Conservation (phyloP, 2,329 filamentous ascomycete species). For the Beauveria varroae region DNA sequence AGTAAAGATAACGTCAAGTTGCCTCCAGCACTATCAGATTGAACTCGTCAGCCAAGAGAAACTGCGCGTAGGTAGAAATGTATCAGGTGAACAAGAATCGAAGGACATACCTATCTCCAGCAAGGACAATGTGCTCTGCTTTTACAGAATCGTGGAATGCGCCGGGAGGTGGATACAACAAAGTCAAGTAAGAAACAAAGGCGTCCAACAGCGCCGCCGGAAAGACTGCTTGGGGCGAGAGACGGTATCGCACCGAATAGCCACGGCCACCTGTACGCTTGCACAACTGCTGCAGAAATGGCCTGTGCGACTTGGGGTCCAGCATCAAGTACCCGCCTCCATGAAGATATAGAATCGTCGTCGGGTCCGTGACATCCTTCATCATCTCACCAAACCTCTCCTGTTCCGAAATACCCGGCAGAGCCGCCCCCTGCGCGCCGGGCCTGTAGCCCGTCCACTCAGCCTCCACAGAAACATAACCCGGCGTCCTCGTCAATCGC, state of each 20-base stretch:
- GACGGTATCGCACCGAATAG: slow-evolving; percentile 66
- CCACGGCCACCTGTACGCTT: slow-evolving; percentile 59
- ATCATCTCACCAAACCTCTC: slow-evolving; percentile 61
- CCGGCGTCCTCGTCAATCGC: slow-evolving; percentile 34
- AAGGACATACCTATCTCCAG: slow-evolving; percentile 53
- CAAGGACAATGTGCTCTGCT: slow-evolving; percentile 60
- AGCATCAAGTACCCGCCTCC: slow-evolving; percentile 68
- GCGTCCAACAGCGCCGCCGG: slow-evolving; percentile 68
- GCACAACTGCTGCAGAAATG: slow-evolving; percentile 51
- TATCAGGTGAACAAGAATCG: neutral
- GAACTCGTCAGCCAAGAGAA: neutral
- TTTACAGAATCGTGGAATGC: slow-evolving; percentile 59
- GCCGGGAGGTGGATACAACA: slow-evolving; percentile 63
- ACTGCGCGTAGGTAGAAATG: neutral
- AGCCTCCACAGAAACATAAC: slow-evolving; percentile 51
- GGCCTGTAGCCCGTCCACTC: slow-evolving; percentile 71
- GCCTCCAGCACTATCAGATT: slow-evolving; percentile 54
- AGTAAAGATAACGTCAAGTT: slow-evolving; percentile 60
- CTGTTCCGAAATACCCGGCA: slow-evolving; percentile 51
- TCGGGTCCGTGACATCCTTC: slow-evolving; percentile 54
- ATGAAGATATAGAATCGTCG: slow-evolving; percentile 67
- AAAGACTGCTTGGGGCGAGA: slow-evolving; percentile 69
- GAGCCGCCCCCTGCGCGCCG: slow-evolving; percentile 38
- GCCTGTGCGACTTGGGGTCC: slow-evolving; percentile 61
- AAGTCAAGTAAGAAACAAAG: slow-evolving; percentile 61